Evolutionary conservation across 306 rosid species (phyloP), one percentile per base, ranked within the genome.

Genomic region (Amphicarpaea edgeworthii): DNA sequence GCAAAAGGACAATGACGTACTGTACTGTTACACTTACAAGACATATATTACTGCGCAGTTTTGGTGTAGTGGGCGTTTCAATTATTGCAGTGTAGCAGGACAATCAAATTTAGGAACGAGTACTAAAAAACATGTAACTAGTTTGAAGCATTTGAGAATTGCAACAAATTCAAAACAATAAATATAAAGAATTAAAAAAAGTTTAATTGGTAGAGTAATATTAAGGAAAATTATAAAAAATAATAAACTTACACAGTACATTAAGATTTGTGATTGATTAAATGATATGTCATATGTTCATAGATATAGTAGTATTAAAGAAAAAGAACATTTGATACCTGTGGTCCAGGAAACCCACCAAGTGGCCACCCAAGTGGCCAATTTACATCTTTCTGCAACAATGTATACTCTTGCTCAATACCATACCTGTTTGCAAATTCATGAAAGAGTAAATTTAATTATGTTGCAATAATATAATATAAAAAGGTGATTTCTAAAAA

Each of bases 341-440:
- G 90, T 70, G 91, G 73, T 72, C 93, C 90, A 19, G 93, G 93
- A 65, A 10, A 89, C 0, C 90, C 93, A 64, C 93, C 93, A 62
- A 86, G 6, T 21, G 93, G 93, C 93, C 93, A 89, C 8, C 93
- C 93, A 46, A 89, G 76, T 21, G 93, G 91, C 91, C 88, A 89
- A 38, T 85, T 82, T 20, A 46, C 73, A 65, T 85, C 89, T 71
- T 83, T 87, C 81, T 87, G 89, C 51, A 89, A 67, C 41, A 89
- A 53, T 17, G 89, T 89, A 58, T 89, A 89, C 73, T 89, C 93
- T 72, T 89, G 93, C 71, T 87, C 93, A 68, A 89, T 81, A 2
- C 93, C 93, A 71, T 85, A 87, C 93, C 93, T 89, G 81, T 73
- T 65, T 15, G 12, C 15, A 58, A 5, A 64, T 77, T 43, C 26